A percentile compares a stretch with the other conserved stretches of the same genome.
phyloP scores from a whole-genome alignment of 1,139 yeast genomes.

The Geotrichum fermentans region DNA sequence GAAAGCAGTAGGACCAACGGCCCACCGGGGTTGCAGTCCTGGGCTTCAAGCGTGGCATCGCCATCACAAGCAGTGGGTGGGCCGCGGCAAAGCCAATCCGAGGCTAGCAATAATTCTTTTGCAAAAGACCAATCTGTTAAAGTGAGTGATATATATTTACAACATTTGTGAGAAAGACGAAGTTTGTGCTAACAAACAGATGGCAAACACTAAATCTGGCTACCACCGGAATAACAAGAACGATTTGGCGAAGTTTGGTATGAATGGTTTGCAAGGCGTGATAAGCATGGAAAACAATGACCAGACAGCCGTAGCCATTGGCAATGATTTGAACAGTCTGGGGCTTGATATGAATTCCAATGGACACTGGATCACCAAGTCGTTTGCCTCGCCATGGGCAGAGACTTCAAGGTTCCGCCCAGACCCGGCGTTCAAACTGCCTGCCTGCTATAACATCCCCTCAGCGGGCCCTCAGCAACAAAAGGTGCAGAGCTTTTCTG shows the following conservation, averaged over 20 bases:
- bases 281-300: constrained; percentile 65
- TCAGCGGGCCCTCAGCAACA: constrained; percentile 58
- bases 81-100: neutral
- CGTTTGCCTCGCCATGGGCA: constrained; percentile 91
- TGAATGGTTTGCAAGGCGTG: constrained; percentile 65
- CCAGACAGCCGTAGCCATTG: constrained; percentile 68
- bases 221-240: constrained; percentile 2
- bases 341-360: constrained; percentile 57
- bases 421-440: constrained; percentile 71
- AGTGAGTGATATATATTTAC: too few relatives aligned
- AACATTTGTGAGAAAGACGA: too few relatives aligned
- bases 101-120: too few relatives aligned
- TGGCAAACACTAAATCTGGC: too few relatives aligned
- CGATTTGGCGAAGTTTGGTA: constrained; percentile 51
- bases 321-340: constrained; percentile 71
- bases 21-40: constrained; percentile 15
- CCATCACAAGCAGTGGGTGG: constrained; percentile 9
- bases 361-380: constrained; percentile 50
- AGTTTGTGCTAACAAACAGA: too few relatives aligned
- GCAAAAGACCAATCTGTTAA: too few relatives aligned
- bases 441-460: constrained; percentile 52
- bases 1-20: constrained; percentile 18
- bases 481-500: constrained; percentile 72
- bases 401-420: constrained; percentile 87
- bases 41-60: constrained; percentile 6